These are phyloP conservation scores for Microcos paniculata DNA, from an alignment of 345 rosid genomes.

Conservation along the genomic window DNA sequence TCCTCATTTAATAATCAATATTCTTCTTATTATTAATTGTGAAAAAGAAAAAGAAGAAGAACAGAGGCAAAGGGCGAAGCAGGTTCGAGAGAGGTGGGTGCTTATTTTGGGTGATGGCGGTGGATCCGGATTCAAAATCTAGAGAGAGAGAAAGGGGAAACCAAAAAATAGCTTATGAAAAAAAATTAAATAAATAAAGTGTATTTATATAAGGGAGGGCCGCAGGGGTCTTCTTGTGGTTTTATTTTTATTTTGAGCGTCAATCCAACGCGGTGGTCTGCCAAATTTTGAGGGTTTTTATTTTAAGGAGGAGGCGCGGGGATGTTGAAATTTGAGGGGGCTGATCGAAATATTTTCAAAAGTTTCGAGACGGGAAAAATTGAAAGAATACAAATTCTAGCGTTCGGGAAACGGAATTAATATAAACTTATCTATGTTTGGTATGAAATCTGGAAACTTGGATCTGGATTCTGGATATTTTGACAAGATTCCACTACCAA, in stretches of 20 bases:
- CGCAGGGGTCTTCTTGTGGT: neutral
- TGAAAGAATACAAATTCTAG: neutral
- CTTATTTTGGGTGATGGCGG: slow-evolving; percentile 14
- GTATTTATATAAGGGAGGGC: neutral
- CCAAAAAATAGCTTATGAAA: neutral
- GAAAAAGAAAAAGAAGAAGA: neutral
- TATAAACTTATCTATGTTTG: no score
- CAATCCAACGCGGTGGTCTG: neutral
- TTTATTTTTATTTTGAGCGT: neutral
- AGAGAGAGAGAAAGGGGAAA: slow-evolving; percentile 3
- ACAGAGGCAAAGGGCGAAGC: neutral
- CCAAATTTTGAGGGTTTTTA: neutral
- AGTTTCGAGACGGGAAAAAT: neutral
- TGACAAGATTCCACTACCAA: no score
- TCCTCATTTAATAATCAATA: slow-evolving; percentile 46
- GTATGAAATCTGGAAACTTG: no score
- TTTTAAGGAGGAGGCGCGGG: neutral
- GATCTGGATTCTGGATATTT: no score
- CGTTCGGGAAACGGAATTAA: neutral
- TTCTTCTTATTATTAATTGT: neutral
- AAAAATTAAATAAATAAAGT: neutral
- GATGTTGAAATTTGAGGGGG: neutral
- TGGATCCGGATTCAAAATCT: slow-evolving; percentile 33
- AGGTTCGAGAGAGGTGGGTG: slow-evolving; percentile 14
- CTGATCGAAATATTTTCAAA: neutral